Base-by-base conservation (phyloP, 139 green algal genomes). In the Gonium pectorale region DNA sequence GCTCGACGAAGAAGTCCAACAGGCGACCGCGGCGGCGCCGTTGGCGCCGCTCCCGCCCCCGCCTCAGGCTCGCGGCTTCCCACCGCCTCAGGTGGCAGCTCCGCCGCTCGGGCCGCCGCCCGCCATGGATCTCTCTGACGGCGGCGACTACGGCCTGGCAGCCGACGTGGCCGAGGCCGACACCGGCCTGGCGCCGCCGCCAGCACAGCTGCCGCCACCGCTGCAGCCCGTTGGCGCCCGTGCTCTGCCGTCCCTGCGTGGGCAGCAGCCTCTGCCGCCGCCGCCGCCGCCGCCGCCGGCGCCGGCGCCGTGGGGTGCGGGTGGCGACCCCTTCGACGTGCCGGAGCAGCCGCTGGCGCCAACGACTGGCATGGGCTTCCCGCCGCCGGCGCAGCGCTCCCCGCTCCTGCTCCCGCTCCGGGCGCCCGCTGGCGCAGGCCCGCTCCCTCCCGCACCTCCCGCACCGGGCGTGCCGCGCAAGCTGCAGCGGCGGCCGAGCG, bases 121-220 rank as follows among this genome's bases (percentile, higher is more conserved):
- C 2, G 41, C 15, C 17, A 21, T 41, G 22, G 5, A 17, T 4
- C 22, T 24, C 40, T 26, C 37, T 1, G 41, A 51, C 60, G 56
- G 41, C 37, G 72, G 33, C 6, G 56, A 56, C 1, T 83, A 66
- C 31, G 77, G 77, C 3, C n/a, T 83, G 21, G 77, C 51, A 4
- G 43, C 60, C 27, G 77, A 83, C 60, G 62, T 83, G 77, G 77
- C 77, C 24, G 77, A 83, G 77, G 75, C 59, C 19, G 75, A 60
- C 0, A 1, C 41, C 43, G 4, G 29, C 11, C 37, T 26, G n/a
- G 38, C 75, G 35, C 74, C 19, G 59, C 40, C 29, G 40, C 74
- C 43, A 59, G n/a, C 40, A 31, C n/a, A 5, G 40, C 59, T n/a
- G 40, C 40, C n/a, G 59, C 24, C 54, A 35, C 9, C 54, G 52